Percentiles rank a stretch among this genome's conserved stretches.
These are phyloP conservation scores for Erysimum cheiranthoides DNA, from an alignment of 345 rosid genomes.

Conservation along the genomic window DNA sequence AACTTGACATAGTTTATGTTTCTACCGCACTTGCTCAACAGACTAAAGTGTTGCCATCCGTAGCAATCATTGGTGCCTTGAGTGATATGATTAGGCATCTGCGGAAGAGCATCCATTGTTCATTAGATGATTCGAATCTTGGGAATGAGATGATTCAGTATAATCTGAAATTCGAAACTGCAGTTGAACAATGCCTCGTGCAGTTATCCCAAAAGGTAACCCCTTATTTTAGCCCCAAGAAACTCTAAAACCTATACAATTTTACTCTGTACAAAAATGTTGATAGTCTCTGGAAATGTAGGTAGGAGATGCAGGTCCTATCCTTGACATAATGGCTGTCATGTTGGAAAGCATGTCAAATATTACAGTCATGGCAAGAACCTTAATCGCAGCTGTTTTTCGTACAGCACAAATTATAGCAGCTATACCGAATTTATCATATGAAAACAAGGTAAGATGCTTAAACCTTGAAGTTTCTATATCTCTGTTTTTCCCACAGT, in stretches of 20 bases:
- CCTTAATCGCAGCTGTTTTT: conserved; percentile 62
- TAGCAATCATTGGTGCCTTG: conserved; percentile 70
- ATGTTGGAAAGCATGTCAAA: conserved; percentile 81
- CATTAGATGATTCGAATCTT: conserved; percentile 67
- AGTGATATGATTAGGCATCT: conserved; percentile 83
- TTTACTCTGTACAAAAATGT: neutral
- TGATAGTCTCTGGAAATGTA: conserved; percentile 44
- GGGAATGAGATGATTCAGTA: conserved; percentile 67
- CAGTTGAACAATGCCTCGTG: conserved; percentile 72
- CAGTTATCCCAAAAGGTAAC: conserved; percentile 66
- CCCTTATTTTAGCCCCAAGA: conserved; percentile 1
- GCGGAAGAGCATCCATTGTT: conserved; percentile 73
- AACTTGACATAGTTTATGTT: conserved; percentile 62
- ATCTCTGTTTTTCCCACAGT: neutral
- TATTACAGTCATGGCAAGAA: conserved; percentile 70
- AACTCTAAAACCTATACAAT: neutral
- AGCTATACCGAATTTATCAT: conserved; percentile 66
- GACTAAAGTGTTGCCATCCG: conserved; percentile 59
- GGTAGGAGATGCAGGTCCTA: conserved; percentile 86
- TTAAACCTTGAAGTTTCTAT: conserved; percentile 15
- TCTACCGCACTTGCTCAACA: conserved; percentile 64
- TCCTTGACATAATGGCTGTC: conserved; percentile 84
- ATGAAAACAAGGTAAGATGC: conserved; percentile 66
- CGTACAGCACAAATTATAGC: conserved; percentile 76
- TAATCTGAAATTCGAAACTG: conserved; percentile 60